These are phyloP conservation scores for Hyaloscypha bicolor DNA, from an alignment of 495 filamentous ascomycete species.

Conservation along the genomic window DNA sequence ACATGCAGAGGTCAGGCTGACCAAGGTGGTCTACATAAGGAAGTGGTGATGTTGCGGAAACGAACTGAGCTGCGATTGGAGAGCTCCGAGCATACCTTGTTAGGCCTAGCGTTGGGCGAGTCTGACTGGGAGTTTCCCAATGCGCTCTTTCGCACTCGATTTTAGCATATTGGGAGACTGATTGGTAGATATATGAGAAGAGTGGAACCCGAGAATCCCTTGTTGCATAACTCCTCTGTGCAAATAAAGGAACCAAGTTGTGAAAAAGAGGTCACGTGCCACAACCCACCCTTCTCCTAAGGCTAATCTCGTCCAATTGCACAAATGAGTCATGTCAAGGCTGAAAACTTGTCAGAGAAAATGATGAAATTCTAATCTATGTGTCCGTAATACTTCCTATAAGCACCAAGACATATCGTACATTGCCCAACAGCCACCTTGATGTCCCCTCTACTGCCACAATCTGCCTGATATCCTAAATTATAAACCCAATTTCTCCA, in stretches of 20 bases:
- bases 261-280: background rate
- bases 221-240: background rate
- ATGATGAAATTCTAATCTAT: no score
- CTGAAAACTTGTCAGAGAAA: no score
- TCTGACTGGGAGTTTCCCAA: background rate
- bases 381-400: no score
- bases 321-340: no score
- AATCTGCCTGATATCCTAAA: no score
- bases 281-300: no score
- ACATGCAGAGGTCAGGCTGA: background rate
- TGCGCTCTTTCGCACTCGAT: background rate
- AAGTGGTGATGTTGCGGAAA: background rate
- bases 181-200: background rate
- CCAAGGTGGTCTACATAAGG: background rate
- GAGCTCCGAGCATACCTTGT: background rate
- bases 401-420: no score
- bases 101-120: background rate
- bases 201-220: background rate
- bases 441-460: no score
- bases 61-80: background rate
- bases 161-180: background rate
- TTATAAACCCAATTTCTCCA: no score
- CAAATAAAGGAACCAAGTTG: background rate
- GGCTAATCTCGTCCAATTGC: no score
- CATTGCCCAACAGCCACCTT: no score